Percentiles rank a stretch among this genome's conserved stretches.
Evolutionary conservation across 2,329 filamentous ascomycete species (phyloP).

Genomic region (Phyllosticta citribraziliensis): DNA sequence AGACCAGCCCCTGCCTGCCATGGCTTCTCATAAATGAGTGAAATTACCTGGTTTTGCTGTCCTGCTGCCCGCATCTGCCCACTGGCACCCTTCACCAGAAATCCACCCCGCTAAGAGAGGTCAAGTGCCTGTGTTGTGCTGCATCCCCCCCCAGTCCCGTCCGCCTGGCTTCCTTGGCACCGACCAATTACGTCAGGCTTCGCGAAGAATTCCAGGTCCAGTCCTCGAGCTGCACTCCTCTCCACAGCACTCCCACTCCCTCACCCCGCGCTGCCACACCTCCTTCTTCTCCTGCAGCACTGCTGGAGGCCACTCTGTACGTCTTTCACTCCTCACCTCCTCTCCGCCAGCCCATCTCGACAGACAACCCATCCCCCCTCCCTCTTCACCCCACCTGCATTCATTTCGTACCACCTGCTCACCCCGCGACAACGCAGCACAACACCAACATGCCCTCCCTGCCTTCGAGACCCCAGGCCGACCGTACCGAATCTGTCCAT

Average conservation of each 20-base stretch:
- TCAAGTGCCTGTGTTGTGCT: neutral
- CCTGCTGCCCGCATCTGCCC: neutral
- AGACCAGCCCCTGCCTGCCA: neutral
- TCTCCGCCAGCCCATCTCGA: constrained; percentile 3
- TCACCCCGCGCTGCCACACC: neutral
- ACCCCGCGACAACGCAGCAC: neutral
- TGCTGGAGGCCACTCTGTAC: neutral
- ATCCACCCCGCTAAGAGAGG: too few relatives aligned
- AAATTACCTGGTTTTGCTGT: neutral
- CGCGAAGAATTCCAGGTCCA: neutral
- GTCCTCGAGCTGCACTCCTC: neutral
- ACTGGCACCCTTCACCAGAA: neutral
- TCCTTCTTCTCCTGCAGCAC: neutral
- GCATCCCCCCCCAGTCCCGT: neutral
- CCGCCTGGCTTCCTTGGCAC: neutral
- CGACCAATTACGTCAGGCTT: neutral
- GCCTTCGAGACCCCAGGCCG: constrained; percentile 10
- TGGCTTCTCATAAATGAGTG: too few relatives aligned
- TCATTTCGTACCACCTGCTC: neutral
- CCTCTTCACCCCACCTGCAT: neutral
- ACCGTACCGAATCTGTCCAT: constrained; percentile 22
- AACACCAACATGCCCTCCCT: constrained; percentile 2
- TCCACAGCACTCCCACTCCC: neutral
- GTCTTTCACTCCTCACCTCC: neutral
- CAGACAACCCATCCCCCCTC: neutral